These are phyloP conservation scores for Picea abies DNA, from an alignment of 83 land plant genomes.

Conservation along the genomic window DNA sequence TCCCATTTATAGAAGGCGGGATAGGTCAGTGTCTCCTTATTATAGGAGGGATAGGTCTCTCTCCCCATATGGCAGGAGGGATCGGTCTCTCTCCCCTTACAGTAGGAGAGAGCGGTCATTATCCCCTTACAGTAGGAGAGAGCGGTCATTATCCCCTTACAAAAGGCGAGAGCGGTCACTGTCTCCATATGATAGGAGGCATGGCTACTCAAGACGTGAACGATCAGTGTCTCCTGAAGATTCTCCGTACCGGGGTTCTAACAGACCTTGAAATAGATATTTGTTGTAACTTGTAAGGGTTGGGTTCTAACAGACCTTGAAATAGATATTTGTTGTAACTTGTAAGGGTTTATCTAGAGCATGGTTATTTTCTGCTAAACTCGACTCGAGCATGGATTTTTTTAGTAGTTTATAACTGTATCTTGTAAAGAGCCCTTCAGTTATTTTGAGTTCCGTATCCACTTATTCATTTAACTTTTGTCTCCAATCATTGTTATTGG, in stretches of 20 bases:
- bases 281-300: background rate
- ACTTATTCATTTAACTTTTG: too few relatives aligned
- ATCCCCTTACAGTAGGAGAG: background rate
- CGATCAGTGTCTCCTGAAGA: background rate
- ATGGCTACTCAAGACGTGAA: background rate
- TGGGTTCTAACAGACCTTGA: background rate
- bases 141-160: background rate
- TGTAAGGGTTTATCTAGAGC: background rate
- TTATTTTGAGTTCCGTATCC: too few relatives aligned
- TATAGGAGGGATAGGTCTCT: background rate
- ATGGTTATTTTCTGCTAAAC: background rate
- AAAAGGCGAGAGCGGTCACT: background rate
- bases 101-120: background rate
- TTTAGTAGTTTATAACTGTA: background rate
- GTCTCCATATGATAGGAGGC: background rate
- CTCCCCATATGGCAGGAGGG: background rate
- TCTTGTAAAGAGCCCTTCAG: too few relatives aligned
- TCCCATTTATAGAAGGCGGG: slow-evolving; percentile 24
- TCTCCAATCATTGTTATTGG: too few relatives aligned
- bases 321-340: background rate
- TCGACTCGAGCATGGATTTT: background rate
- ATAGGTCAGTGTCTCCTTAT: slow-evolving; percentile 42
- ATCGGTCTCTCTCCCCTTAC: background rate
- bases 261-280: background rate
- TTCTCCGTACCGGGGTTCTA: slow-evolving; percentile 3